A percentile compares a stretch with the other conserved stretches of the same genome.
These are phyloP conservation scores for Populus nigra DNA, from an alignment of 345 rosid species.

Conservation along the genomic window DNA sequence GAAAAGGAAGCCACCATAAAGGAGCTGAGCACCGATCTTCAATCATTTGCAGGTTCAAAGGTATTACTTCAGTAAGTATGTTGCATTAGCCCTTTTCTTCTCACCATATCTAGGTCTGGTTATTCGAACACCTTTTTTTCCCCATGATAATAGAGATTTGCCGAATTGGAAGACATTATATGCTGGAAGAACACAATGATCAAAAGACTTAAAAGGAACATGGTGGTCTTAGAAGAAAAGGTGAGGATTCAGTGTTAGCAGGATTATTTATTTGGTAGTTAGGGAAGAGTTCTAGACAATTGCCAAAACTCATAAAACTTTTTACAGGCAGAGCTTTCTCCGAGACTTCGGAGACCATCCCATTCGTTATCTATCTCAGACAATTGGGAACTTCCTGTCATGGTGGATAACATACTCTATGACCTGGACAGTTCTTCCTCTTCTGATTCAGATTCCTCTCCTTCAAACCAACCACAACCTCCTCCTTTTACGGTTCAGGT, in stretches of 20 bases:
- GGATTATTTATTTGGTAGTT: neutral
- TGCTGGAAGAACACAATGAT: slow-evolving; percentile 65
- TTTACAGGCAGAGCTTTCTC: slow-evolving; percentile 54
- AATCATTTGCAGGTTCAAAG: slow-evolving; percentile 58
- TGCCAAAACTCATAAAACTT: neutral
- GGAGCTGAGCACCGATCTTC: slow-evolving; percentile 58
- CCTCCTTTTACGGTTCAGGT: slow-evolving; percentile 14
- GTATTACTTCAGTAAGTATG: slow-evolving; percentile 25
- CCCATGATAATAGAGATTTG: slow-evolving; percentile 48
- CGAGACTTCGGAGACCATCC: slow-evolving; percentile 64
- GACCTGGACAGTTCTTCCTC: slow-evolving; percentile 87
- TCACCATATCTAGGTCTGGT: neutral
- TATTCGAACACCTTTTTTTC: neutral
- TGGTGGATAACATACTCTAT: slow-evolving; percentile 71
- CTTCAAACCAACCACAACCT: slow-evolving; percentile 23
- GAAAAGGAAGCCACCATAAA: slow-evolving; percentile 76
- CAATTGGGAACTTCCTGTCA: slow-evolving; percentile 42
- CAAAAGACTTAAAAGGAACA: slow-evolving; percentile 71
- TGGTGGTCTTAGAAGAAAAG: slow-evolving; percentile 70
- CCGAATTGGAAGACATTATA: slow-evolving; percentile 75
- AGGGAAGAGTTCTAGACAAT: neutral
- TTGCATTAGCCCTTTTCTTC: neutral
- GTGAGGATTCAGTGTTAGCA: slow-evolving; percentile 34
- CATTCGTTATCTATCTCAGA: slow-evolving; percentile 31
- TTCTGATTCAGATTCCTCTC: slow-evolving; percentile 75